Percentiles rank a stretch among this genome's conserved stretches.
phyloP scores from a whole-genome alignment of 2,329 filamentous ascomycete species.

The Teratosphaeria zuluensis region DNA sequence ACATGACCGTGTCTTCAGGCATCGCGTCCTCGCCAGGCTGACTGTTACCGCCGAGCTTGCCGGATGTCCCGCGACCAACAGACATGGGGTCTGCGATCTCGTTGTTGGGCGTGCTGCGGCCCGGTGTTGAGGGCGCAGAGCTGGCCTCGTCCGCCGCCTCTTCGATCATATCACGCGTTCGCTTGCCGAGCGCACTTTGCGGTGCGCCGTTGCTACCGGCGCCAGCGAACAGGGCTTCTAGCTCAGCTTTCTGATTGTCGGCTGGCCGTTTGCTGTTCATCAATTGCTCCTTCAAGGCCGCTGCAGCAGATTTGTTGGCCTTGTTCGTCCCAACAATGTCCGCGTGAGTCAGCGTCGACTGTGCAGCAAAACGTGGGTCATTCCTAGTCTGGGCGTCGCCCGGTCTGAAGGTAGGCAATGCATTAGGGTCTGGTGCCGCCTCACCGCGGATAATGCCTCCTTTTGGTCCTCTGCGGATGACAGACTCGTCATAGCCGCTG shows the following conservation, averaged over 20 bases:
- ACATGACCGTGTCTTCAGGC: conserved; percentile 68
- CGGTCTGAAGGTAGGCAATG: conserved; percentile 50
- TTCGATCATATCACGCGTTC: conserved; percentile 65
- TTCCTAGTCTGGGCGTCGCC: conserved; percentile 43
- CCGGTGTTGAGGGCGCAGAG: conserved; percentile 40
- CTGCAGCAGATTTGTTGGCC: conserved; percentile 91
- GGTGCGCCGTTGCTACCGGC: conserved; percentile 25
- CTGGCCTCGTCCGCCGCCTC: conserved; percentile 33
- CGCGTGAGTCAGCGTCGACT: conserved; percentile 63
- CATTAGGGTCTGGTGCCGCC: conserved; percentile 28
- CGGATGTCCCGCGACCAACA: conserved; percentile 18
- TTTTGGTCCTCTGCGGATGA: conserved; percentile 23
- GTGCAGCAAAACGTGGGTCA: conserved; percentile 39
- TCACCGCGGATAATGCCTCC: conserved; percentile 25
- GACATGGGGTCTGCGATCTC: conserved; percentile 20
- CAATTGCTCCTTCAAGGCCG: conserved; percentile 72
- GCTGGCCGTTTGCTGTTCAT: conserved; percentile 37
- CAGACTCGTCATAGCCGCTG: conserved; percentile 22
- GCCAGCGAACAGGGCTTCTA: conserved; percentile 20
- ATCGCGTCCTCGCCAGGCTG: conserved; percentile 48
- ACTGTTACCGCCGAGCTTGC: conserved; percentile 31
- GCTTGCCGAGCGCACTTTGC: conserved; percentile 55
- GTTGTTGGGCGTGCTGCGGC: conserved; percentile 44
- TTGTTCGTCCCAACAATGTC: conserved; percentile 68
- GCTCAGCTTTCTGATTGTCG: conserved; percentile 20